Conservation (phyloP, 2,329 filamentous ascomycete species). For the Alternaria sp. region DNA sequence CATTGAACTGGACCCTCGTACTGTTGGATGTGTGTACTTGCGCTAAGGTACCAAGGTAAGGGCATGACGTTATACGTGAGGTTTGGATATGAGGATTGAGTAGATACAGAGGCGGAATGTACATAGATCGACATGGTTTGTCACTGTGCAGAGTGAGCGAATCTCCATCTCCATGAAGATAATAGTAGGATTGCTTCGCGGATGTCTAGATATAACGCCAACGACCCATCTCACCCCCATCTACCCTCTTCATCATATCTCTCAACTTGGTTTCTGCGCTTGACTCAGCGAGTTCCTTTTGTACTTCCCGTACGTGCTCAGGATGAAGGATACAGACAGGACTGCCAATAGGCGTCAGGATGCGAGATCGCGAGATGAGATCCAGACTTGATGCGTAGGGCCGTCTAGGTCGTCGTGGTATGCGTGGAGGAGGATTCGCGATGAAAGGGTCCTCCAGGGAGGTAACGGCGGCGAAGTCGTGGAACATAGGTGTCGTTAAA, state of each 20-base stretch:
- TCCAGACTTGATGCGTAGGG: conserved; percentile 4
- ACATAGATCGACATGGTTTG: too few relatives aligned
- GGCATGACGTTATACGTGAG: background rate
- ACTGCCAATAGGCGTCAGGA: background rate
- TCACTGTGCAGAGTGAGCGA: background rate
- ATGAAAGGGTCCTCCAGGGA: background rate
- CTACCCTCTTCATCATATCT: background rate
- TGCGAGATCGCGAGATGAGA: background rate
- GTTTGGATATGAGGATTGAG: background rate
- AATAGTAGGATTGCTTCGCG: background rate
- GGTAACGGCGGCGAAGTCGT: background rate
- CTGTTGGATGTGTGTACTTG: background rate
- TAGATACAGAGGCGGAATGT: background rate
- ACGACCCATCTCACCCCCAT: background rate
- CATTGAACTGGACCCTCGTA: background rate
- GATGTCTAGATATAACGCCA: background rate
- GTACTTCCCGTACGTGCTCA: background rate
- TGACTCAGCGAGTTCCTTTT: background rate
- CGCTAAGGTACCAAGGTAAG: background rate
- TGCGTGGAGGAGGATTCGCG: background rate
- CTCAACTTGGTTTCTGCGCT: background rate
- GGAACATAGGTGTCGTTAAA: background rate
- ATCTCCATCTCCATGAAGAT: too few relatives aligned
- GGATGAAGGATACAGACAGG: background rate
- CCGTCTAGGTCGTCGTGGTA: background rate